Percentiles rank a stretch among this genome's conserved stretches.
Evolutionary conservation across 2,329 filamentous ascomycete species (phyloP).

Genomic region (Fusarium drepaniforme): DNA sequence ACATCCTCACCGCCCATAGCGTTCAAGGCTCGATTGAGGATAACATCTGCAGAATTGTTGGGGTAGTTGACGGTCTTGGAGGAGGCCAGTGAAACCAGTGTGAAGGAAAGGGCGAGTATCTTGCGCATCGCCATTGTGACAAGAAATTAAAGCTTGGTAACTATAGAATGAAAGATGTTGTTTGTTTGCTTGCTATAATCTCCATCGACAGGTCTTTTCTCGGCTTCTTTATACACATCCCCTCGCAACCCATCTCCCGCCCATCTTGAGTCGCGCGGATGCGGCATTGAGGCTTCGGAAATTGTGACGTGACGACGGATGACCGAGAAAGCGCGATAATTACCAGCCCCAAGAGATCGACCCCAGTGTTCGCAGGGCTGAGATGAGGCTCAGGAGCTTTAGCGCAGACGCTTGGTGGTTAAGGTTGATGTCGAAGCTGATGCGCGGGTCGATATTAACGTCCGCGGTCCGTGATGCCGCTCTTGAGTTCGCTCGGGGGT

Average conservation of each 20-base stretch:
- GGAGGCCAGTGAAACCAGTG: not conserved
- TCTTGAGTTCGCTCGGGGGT: not conserved
- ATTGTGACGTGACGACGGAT: not conserved
- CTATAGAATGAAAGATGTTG: not conserved
- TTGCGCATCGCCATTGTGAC: not conserved
- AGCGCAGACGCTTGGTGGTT: not conserved
- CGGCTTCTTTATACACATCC: not conserved
- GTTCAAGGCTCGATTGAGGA: slow-evolving; percentile 7
- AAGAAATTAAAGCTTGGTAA: too few relatives aligned
- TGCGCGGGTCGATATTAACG: not conserved
- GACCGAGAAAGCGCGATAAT: not conserved
- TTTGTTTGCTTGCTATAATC: not conserved
- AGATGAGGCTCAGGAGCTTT: not conserved
- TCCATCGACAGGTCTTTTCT: not conserved
- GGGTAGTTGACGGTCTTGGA: not conserved
- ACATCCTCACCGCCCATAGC: slow-evolving; percentile 12
- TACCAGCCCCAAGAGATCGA: not conserved
- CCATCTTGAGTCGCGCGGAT: not conserved
- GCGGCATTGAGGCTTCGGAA: slow-evolving; percentile 1
- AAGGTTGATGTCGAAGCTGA: not conserved
- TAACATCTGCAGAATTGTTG: not conserved
- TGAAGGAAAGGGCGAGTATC: slow-evolving; percentile 2
- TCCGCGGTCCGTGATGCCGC: not conserved
- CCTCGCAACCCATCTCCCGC: not conserved
- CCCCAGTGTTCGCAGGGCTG: not conserved